phyloP scores from a whole-genome alignment of 2,329 filamentous ascomycete species.

The Fusarium hainanense region DNA sequence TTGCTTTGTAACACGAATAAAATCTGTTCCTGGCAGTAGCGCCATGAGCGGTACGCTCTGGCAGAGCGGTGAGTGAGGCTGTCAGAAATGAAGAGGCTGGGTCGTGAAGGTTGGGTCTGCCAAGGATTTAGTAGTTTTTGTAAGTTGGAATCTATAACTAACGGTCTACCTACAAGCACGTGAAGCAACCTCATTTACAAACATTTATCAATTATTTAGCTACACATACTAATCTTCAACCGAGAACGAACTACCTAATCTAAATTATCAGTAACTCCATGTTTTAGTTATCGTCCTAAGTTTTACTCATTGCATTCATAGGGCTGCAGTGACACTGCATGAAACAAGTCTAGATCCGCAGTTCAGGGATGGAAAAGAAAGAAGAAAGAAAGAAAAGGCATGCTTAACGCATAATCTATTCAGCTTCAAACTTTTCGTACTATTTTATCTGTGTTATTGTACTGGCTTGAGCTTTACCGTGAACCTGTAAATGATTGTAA shows the following conservation, averaged over 20 bases:
- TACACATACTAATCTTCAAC: not conserved
- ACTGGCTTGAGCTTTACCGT: too few species aligned
- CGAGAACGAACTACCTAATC: not conserved
- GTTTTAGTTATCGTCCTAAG: not conserved
- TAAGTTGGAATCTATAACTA: not conserved
- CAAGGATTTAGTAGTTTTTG: not conserved
- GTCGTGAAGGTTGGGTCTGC: conserved; percentile 2
- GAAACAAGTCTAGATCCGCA: not conserved
- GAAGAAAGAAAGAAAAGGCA: not conserved
- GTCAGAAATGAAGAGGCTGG: conserved; percentile 24
- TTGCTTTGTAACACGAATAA: conserved; percentile 16
- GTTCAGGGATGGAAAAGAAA: not conserved
- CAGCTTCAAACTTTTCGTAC: not conserved
- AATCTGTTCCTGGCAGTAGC: conserved; percentile 17
- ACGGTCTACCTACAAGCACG: not conserved
- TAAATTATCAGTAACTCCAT: not conserved
- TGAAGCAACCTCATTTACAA: not conserved
- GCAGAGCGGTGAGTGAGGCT: conserved; percentile 27
- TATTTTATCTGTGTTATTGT: too few species aligned
- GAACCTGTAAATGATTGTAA: not conserved
- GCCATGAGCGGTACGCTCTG: conserved; percentile 1
- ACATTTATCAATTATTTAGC: not conserved
- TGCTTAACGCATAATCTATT: not conserved
- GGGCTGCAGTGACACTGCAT: not conserved
- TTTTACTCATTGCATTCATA: not conserved